phyloP scores from a whole-genome alignment of 345 rosid species.

The Iberis pinnata region DNA sequence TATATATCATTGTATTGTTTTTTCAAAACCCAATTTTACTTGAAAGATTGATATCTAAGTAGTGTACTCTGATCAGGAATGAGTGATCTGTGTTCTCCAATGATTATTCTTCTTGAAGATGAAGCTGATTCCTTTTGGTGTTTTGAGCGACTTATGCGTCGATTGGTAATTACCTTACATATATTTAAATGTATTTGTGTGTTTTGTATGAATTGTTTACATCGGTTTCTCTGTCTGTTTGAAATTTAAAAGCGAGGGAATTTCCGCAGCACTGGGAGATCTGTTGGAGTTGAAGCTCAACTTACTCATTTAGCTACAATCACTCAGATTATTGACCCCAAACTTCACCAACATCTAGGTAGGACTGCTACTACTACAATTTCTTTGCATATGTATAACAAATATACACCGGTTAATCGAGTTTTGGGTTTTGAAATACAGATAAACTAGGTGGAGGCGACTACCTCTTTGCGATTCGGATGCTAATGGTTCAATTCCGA shows the following conservation, averaged over 20 bases:
- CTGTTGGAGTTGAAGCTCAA: slow-evolving; percentile 91
- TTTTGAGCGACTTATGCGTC: slow-evolving; percentile 93
- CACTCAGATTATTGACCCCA: slow-evolving; percentile 90
- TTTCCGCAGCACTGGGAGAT: slow-evolving; percentile 79
- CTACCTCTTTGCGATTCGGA: slow-evolving; percentile 90
- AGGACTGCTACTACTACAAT: slow-evolving; percentile 5
- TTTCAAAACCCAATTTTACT: slow-evolving; percentile 4
- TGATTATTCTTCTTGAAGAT: slow-evolving; percentile 84
- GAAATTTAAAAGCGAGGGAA: slow-evolving; percentile 62
- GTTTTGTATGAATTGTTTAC: slow-evolving; percentile 8
- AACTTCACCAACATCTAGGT: slow-evolving; percentile 97
- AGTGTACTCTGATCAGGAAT: slow-evolving; percentile 50
- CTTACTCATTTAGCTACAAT: slow-evolving; percentile 76
- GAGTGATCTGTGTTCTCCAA: slow-evolving; percentile 99
- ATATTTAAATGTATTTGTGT: neutral
- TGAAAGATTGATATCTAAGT: neutral
- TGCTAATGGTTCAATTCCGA: slow-evolving; percentile 97
- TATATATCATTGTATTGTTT: neutral
- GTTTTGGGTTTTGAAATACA: slow-evolving; percentile 25
- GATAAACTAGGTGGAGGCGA: slow-evolving; percentile 93
- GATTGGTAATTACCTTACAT: slow-evolving; percentile 54
- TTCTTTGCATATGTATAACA: neutral
- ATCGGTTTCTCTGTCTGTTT: neutral
- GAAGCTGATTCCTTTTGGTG: slow-evolving; percentile 99
- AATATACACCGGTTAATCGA: neutral